These are phyloP conservation scores for Didymella exigua DNA, from an alignment of 2,329 filamentous ascomycete species.

Conservation along the genomic window DNA sequence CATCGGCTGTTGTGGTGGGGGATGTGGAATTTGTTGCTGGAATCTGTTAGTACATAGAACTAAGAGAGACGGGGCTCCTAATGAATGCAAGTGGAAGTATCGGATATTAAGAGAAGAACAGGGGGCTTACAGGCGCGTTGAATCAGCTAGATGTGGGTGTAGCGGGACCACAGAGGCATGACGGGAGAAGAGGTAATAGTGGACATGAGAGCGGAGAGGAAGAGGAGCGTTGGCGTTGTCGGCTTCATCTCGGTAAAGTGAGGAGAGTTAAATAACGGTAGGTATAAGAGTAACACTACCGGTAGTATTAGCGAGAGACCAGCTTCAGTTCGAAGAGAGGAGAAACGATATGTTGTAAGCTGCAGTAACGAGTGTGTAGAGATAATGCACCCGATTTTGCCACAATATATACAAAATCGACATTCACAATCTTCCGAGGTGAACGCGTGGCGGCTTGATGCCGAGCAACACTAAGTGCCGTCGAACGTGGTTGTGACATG, in stretches of 20 bases:
- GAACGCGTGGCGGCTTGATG: neutral
- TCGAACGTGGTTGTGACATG: conserved; percentile 4
- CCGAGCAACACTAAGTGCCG: neutral
- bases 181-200: conserved; percentile 27
- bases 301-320: neutral
- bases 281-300: too few relatives aligned
- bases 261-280: too few relatives aligned
- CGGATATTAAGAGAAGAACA: too few relatives aligned
- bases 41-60: neutral
- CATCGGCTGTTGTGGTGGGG: neutral
- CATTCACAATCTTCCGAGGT: neutral
- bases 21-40: conserved; percentile 6
- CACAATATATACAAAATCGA: too few relatives aligned
- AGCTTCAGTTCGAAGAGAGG: neutral
- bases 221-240: neutral
- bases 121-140: conserved; percentile 1
- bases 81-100: neutral
- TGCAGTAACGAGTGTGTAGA: neutral
- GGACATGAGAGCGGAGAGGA: conserved; percentile 3
- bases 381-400: too few relatives aligned
- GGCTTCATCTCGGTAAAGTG: conserved; percentile 5
- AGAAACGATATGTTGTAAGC: too few relatives aligned
- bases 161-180: conserved; percentile 8
- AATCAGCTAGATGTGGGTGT: neutral
- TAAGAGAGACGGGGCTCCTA: too few relatives aligned